phyloP scores from a whole-genome alignment of 768 basidiomycete genomes.

The Boletus speciosus region DNA sequence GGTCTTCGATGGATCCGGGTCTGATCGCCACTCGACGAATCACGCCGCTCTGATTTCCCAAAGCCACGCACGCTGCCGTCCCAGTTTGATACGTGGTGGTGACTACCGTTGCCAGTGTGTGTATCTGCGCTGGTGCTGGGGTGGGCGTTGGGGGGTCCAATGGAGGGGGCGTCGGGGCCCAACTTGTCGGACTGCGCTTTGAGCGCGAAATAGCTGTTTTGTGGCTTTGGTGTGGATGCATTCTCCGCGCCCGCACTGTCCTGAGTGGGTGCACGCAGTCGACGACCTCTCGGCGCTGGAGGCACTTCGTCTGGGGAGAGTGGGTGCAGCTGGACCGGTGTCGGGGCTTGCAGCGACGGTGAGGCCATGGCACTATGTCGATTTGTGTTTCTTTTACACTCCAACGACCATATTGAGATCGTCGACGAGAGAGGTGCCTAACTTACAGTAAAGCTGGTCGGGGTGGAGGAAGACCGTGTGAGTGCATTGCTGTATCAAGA shows the following conservation, averaged over 20 bases:
- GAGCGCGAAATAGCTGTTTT: slow-evolving; percentile 57
- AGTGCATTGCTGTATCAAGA: slow-evolving; percentile 7
- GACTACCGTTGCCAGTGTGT: background rate
- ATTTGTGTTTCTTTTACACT: background rate
- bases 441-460: background rate
- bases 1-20: slow-evolving; percentile 23
- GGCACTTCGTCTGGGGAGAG: slow-evolving; percentile 56
- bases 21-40: slow-evolving; percentile 17
- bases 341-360: slow-evolving; percentile 35
- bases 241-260: slow-evolving; percentile 27
- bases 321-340: slow-evolving; percentile 69
- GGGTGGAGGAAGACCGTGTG: slow-evolving; percentile 13
- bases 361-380: slow-evolving; percentile 19
- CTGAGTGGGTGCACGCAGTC: slow-evolving; percentile 38
- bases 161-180: slow-evolving; percentile 25
- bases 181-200: slow-evolving; percentile 56
- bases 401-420: slow-evolving; percentile 8
- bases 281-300: slow-evolving; percentile 40
- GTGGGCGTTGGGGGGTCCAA: slow-evolving; percentile 18
- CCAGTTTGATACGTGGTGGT: slow-evolving; percentile 33
- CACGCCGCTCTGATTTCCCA: slow-evolving; percentile 39
- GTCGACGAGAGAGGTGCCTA: background rate
- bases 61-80: slow-evolving; percentile 58
- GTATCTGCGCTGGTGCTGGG: background rate
- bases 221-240: slow-evolving; percentile 20